Percentiles rank a stretch among this genome's conserved stretches.
These are phyloP conservation scores for Blastomyces parvus DNA, from an alignment of 2,329 filamentous ascomycete species.

Conservation along the genomic window DNA sequence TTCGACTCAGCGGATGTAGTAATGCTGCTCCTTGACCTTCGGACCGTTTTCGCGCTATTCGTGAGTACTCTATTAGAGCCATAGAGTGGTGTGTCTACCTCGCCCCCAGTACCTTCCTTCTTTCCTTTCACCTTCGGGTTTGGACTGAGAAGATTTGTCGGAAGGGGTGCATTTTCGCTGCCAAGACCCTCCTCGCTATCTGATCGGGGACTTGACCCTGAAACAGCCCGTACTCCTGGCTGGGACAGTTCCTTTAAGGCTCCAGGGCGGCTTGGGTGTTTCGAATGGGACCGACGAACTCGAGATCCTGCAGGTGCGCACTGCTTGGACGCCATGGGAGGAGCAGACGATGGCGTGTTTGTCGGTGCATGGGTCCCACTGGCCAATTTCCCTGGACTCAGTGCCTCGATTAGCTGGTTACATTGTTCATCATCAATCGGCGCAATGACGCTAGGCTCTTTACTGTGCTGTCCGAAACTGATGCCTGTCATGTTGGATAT, in stretches of 20 bases:
- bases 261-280: slow-evolving; percentile 17
- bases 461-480: slow-evolving; percentile 34
- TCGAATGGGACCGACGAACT: slow-evolving; percentile 21
- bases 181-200: slow-evolving; percentile 16
- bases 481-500: slow-evolving; percentile 35
- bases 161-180: slow-evolving; percentile 16
- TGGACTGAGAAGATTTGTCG: slow-evolving; percentile 26
- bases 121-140: slow-evolving; percentile 26
- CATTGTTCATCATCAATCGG: slow-evolving; percentile 31
- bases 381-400: slow-evolving; percentile 28
- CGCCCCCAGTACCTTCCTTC: slow-evolving; percentile 22
- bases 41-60: background rate
- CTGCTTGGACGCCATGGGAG: slow-evolving; percentile 19
- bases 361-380: slow-evolving; percentile 26
- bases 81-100: slow-evolving; percentile 4
- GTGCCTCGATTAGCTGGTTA: slow-evolving; percentile 28
- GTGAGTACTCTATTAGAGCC: background rate
- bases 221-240: slow-evolving; percentile 24
- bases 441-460: slow-evolving; percentile 28
- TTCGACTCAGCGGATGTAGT: slow-evolving; percentile 19
- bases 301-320: slow-evolving; percentile 25
- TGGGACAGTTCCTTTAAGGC: slow-evolving; percentile 25
- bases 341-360: slow-evolving; percentile 22
- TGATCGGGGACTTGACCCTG: slow-evolving; percentile 26
- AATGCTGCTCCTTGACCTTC: background rate